Percentiles rank a stretch among this genome's conserved stretches.
Conservation (phyloP, 495 filamentous ascomycete genomes). For the Staphylotrichum longicolle region DNA sequence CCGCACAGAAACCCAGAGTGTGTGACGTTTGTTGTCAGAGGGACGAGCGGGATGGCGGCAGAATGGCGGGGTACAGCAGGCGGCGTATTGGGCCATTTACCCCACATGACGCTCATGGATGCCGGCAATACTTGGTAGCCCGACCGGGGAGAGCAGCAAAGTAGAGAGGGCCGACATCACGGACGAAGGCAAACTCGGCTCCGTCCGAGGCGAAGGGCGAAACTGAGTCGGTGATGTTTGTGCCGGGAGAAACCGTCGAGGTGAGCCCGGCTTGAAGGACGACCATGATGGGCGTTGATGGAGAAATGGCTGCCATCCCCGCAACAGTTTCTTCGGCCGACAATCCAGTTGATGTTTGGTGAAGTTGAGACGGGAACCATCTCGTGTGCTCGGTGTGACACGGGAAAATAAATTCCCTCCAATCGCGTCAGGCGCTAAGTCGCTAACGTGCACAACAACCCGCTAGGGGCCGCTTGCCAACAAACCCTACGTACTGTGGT, state of each 20-base stretch:
- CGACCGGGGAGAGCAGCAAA: background rate
- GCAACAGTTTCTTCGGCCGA: too few relatives aligned
- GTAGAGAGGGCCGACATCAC: background rate
- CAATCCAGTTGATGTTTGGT: background rate
- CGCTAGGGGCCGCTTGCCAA: too few relatives aligned
- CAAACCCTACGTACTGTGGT: too few relatives aligned
- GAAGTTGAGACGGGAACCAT: background rate
- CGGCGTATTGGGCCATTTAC: background rate
- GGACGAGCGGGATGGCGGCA: constrained; percentile 13
- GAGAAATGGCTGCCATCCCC: background rate
- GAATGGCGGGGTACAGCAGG: constrained; percentile 17
- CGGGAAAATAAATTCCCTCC: constrained; percentile 37
- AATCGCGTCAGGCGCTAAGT: constrained; percentile 24
- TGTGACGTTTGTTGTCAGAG: constrained; percentile 1
- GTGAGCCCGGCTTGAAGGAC: background rate
- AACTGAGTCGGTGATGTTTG: background rate
- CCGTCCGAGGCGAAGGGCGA: background rate
- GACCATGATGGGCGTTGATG: background rate
- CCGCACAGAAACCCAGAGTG: background rate
- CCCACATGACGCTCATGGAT: constrained; percentile 8
- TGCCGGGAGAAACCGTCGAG: background rate
- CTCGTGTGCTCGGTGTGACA: constrained; percentile 8
- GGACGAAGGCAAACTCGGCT: background rate
- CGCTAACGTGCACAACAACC: too few relatives aligned
- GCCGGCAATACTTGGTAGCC: constrained; percentile 4